Percentiles rank a stretch among this genome's conserved stretches.
Conservation (phyloP, 2,329 filamentous ascomycete species). For the Aspergillus latus region DNA sequence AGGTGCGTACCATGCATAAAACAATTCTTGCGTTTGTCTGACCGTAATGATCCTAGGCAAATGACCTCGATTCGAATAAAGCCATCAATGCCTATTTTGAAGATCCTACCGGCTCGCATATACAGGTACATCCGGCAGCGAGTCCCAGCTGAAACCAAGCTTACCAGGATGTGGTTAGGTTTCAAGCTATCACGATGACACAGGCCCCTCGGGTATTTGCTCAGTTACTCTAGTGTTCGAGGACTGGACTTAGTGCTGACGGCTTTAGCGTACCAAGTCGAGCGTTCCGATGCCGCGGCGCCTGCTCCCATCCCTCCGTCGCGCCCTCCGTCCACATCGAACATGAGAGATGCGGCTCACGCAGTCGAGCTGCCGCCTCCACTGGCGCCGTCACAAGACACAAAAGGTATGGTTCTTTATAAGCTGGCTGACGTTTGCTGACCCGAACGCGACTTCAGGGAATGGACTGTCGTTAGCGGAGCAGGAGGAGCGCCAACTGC, state of each 20-base stretch:
- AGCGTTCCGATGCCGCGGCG: slow-evolving; percentile 37
- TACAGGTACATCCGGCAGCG: slow-evolving; percentile 27
- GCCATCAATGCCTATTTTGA: slow-evolving; percentile 52
- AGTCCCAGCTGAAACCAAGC: slow-evolving; percentile 7
- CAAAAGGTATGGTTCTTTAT: slow-evolving; percentile 26
- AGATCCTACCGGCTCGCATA: slow-evolving; percentile 39
- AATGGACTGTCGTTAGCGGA: slow-evolving; percentile 42
- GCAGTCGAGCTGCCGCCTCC: slow-evolving; percentile 26
- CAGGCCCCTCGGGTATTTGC: slow-evolving; percentile 28
- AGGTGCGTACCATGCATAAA: slow-evolving; percentile 28
- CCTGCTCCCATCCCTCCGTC: slow-evolving; percentile 41
- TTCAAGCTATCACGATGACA: slow-evolving; percentile 26
- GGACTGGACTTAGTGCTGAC: background rate
- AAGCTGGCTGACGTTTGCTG: slow-evolving; percentile 16
- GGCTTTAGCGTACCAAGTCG: slow-evolving; percentile 38
- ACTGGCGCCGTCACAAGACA: slow-evolving; percentile 22
- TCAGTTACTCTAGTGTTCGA: background rate
- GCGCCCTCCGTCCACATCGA: slow-evolving; percentile 49
- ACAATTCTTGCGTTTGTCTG: no score
- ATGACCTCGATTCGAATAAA: slow-evolving; percentile 46
- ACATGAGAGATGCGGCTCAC: slow-evolving; percentile 30
- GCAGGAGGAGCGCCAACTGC: slow-evolving; percentile 46
- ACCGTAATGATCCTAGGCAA: slow-evolving; percentile 33
- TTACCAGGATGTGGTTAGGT: slow-evolving; percentile 17
- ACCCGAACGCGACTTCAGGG: slow-evolving; percentile 25